Evolutionary conservation across 2,329 filamentous ascomycete species (phyloP).

Genomic region (Apiospora koreana): DNA sequence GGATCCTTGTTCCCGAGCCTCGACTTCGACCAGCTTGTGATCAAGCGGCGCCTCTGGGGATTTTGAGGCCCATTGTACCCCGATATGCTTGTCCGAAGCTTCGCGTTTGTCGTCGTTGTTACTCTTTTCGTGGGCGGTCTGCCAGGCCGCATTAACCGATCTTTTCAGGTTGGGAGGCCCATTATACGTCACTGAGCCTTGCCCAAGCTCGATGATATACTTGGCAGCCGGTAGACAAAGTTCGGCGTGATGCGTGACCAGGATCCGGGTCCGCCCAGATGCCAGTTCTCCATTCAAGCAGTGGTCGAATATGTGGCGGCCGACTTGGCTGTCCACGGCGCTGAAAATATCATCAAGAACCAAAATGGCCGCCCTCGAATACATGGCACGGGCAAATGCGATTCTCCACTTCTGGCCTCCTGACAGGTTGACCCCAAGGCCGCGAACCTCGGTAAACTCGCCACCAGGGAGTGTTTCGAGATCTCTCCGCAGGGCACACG

Average conservation of each 20-base stretch:
- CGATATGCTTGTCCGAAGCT: slow-evolving; percentile 38
- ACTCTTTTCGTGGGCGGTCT: slow-evolving; percentile 55
- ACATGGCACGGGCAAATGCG: slow-evolving; percentile 39
- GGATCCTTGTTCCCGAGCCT: slow-evolving; percentile 68
- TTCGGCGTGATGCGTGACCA: slow-evolving; percentile 79
- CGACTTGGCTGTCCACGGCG: slow-evolving; percentile 33
- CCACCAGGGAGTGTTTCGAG: neutral
- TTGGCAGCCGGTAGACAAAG: slow-evolving; percentile 71
- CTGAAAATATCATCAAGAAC: slow-evolving; percentile 41
- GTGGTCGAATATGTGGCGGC: neutral
- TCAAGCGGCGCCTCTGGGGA: slow-evolving; percentile 50
- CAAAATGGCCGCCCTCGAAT: slow-evolving; percentile 32
- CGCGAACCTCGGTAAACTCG: neutral
- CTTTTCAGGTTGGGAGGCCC: slow-evolving; percentile 64
- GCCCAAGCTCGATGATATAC: slow-evolving; percentile 73
- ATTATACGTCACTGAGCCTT: slow-evolving; percentile 64
- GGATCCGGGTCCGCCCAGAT: slow-evolving; percentile 68
- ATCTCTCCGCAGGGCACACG: neutral
- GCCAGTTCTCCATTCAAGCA: slow-evolving; percentile 67
- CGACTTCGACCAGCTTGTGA: slow-evolving; percentile 76
- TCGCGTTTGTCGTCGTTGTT: slow-evolving; percentile 56
- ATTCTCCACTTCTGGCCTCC: slow-evolving; percentile 8
- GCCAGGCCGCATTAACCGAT: slow-evolving; percentile 43
- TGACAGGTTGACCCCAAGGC: neutral
- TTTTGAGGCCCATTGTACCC: slow-evolving; percentile 48